These are phyloP conservation scores for Solanum microdontum DNA, from an alignment of 257 asterid genomes.

Conservation along the genomic window DNA sequence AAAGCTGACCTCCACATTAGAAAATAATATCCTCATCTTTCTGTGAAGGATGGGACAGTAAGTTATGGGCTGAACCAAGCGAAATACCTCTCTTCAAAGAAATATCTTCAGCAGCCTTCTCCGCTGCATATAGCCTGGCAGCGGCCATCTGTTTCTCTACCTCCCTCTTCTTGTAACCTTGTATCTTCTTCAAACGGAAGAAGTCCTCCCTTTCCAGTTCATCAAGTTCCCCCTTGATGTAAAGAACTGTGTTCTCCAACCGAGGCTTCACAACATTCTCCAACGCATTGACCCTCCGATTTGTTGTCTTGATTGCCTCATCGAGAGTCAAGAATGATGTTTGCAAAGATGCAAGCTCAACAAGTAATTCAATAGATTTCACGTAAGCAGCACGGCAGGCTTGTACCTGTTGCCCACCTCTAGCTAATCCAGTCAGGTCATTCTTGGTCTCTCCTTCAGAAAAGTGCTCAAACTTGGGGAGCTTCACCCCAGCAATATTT, in stretches of 20 bases:
- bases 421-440: conserved; percentile 38
- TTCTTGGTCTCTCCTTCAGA: conserved; percentile 40
- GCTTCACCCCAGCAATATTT: conserved; percentile 40
- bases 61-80: conserved; percentile 8
- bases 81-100: conserved; percentile 28
- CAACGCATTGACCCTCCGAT: conserved; percentile 43
- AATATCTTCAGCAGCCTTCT: conserved; percentile 18
- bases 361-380: conserved; percentile 37
- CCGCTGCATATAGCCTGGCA: conserved; percentile 22
- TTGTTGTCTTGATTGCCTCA: conserved; percentile 42
- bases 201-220: conserved; percentile 44
- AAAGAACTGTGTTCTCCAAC: conserved; percentile 33
- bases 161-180: conserved; percentile 36
- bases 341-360: conserved; percentile 39
- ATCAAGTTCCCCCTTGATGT: conserved; percentile 41
- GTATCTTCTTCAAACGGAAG: conserved; percentile 43
- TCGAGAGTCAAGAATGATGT: conserved; percentile 44
- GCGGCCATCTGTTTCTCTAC: conserved; percentile 24
- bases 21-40: conserved; percentile 30
- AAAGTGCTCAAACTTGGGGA: conserved; percentile 32
- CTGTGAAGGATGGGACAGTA: conserved; percentile 16
- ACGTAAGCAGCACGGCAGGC: conserved; percentile 38
- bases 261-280: conserved; percentile 42
- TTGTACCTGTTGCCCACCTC: conserved; percentile 45
- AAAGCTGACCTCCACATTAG: conserved; percentile 14